These are phyloP conservation scores for Myxozyma neotropica DNA, from an alignment of 805 yeast genomes.

Conservation along the genomic window DNA sequence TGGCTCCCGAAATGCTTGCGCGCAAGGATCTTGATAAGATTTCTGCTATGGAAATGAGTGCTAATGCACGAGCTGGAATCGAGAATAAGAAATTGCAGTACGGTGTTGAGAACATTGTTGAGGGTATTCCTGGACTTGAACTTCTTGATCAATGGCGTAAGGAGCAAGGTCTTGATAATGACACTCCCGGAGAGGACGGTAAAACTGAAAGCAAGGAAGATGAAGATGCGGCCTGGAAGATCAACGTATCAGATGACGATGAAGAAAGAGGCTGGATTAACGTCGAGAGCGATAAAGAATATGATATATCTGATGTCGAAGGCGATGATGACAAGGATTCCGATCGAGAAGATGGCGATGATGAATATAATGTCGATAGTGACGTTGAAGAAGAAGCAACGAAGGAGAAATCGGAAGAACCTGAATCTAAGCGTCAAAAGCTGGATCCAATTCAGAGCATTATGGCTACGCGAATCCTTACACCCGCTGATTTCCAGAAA, in stretches of 20 bases:
- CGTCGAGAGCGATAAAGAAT: constrained; percentile 69
- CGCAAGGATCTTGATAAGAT: constrained; percentile 90
- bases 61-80: constrained; percentile 53
- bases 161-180: constrained; percentile 57
- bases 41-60: constrained; percentile 80
- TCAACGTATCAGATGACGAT: constrained; percentile 14
- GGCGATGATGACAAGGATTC: constrained; percentile 37
- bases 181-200: constrained; percentile 64
- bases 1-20: constrained; percentile 93
- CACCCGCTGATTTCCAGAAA: constrained; percentile 98
- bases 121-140: constrained; percentile 90
- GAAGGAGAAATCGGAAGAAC: background rate
- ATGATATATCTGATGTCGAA: constrained; percentile 40
- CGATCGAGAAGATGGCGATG: constrained; percentile 36
- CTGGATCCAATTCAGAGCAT: constrained; percentile 54
- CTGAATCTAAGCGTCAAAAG: constrained; percentile 34
- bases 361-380: constrained; percentile 13
- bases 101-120: constrained; percentile 71
- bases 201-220: constrained; percentile 57
- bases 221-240: constrained; percentile 38
- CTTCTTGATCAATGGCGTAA: constrained; percentile 84
- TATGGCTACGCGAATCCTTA: constrained; percentile 75
- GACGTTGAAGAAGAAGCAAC: constrained; percentile 1
- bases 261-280: constrained; percentile 85
- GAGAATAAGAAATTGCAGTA: constrained; percentile 46